Percentiles rank a stretch among this genome's conserved stretches.
Evolutionary conservation across 78 protist genomes (phyloP).

Genomic region (Chrysochromulina parva): DNA sequence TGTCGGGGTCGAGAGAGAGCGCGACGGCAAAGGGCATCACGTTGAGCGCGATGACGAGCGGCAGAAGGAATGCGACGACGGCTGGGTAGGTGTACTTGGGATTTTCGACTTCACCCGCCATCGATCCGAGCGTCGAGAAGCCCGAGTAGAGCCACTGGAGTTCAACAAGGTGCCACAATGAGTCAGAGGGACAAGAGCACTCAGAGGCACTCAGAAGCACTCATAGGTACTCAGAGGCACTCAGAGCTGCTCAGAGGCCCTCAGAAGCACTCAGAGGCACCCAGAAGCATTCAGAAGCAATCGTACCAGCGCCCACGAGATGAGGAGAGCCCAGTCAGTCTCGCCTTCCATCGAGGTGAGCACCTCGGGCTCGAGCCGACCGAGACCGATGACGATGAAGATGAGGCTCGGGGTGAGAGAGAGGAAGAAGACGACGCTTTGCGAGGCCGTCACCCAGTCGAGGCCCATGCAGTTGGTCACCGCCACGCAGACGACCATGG

Average conservation of each 20-base stretch:
- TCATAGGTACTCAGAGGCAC: not conserved
- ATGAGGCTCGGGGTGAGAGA: not conserved
- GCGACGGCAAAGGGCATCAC: not conserved
- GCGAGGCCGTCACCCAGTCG: not conserved
- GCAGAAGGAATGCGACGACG: not conserved
- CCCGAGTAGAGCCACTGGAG: constrained; percentile 1
- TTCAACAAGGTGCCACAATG: not conserved
- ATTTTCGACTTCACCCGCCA: not conserved
- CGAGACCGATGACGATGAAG: not conserved
- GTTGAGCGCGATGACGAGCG: constrained; percentile 14
- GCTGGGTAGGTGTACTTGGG: not conserved
- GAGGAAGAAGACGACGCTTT: not conserved
- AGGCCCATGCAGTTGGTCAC: too few relatives aligned
- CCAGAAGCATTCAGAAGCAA: not conserved
- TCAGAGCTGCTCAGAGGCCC: not conserved
- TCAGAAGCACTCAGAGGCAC: not conserved
- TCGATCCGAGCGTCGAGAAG: constrained; percentile 7
- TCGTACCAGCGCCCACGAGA: not conserved
- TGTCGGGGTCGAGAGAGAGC: not conserved
- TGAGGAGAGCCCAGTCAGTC: not conserved
- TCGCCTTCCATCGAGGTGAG: not conserved
- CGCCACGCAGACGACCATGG: not conserved
- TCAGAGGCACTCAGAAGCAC: too few relatives aligned
- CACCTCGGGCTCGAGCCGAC: too few relatives aligned
- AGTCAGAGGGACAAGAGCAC: too few relatives aligned